These are phyloP conservation scores for Fonsecaea nubica DNA, from an alignment of 2,329 filamentous ascomycete species.

Conservation along the genomic window DNA sequence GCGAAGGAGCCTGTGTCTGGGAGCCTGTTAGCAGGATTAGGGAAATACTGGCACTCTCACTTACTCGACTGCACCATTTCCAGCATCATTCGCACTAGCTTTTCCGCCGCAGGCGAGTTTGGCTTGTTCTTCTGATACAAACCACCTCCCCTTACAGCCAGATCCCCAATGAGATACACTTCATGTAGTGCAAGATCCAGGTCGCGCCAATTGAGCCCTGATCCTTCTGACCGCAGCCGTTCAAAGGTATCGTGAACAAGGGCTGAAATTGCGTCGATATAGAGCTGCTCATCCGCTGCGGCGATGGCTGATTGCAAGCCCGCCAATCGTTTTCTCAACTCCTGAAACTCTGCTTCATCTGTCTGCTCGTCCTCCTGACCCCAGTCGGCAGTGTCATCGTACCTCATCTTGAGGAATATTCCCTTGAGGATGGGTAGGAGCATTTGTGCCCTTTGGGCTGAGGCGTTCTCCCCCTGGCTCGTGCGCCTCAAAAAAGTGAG, in stretches of 20 bases:
- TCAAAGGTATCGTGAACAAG: constrained; percentile 88
- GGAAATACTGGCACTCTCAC: constrained; percentile 16
- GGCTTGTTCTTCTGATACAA: constrained; percentile 85
- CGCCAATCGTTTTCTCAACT: constrained; percentile 86
- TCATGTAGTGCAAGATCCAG: constrained; percentile 92
- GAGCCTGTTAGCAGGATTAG: constrained; percentile 31
- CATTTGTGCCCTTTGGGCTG: constrained; percentile 77
- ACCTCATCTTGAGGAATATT: constrained; percentile 95
- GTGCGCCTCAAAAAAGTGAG: constrained; percentile 88
- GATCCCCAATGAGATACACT: constrained; percentile 93
- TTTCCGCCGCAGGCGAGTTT: constrained; percentile 77
- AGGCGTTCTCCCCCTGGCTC: constrained; percentile 67
- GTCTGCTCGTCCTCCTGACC: constrained; percentile 93
- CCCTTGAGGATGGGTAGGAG: constrained; percentile 87
- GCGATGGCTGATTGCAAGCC: constrained; percentile 92
- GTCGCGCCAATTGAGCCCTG: constrained; percentile 89
- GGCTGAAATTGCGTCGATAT: constrained; percentile 85
- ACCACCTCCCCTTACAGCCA: constrained; percentile 87
- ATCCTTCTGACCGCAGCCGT: constrained; percentile 74
- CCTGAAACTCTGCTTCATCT: constrained; percentile 96
- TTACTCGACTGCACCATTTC: constrained; percentile 86
- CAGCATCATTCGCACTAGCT: constrained; percentile 88
- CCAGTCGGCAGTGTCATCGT: constrained; percentile 93
- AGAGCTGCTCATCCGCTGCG: constrained; percentile 83
- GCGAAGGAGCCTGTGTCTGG: constrained; percentile 81